These are phyloP conservation scores for Pseudogymnoascus sp. DNA, from an alignment of 2,329 filamentous ascomycete genomes.

Conservation along the genomic window DNA sequence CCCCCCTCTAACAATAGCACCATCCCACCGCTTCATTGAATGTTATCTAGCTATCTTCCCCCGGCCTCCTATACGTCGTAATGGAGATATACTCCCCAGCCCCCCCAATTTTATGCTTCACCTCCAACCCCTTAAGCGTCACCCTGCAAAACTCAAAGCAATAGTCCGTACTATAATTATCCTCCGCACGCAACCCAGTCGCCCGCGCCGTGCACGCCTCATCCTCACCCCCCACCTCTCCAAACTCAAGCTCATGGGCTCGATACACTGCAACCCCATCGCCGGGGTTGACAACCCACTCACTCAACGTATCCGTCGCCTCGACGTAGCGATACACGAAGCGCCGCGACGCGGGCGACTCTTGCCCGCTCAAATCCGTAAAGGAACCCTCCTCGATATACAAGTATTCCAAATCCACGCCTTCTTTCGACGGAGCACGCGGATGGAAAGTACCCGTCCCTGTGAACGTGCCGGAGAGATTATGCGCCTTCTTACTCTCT, in stretches of 20 bases:
- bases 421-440: constrained; percentile 44
- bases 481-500: constrained; percentile 42
- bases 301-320: constrained; percentile 48
- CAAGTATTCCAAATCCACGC: constrained; percentile 47
- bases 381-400: constrained; percentile 62
- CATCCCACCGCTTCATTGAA: too few species aligned
- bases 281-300: constrained; percentile 63
- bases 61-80: background rate
- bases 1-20: too few species aligned
- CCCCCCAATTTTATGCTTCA: constrained; percentile 48
- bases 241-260: constrained; percentile 65
- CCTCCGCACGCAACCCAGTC: constrained; percentile 59
- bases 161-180: constrained; percentile 63
- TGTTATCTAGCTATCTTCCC: background rate
- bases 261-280: constrained; percentile 55
- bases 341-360: constrained; percentile 23
- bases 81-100: constrained; percentile 52
- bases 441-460: constrained; percentile 59
- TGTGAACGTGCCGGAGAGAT: constrained; percentile 54
- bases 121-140: constrained; percentile 46
- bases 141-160: constrained; percentile 54
- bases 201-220: constrained; percentile 38
- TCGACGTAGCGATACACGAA: constrained; percentile 67
- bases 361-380: constrained; percentile 35
- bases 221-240: constrained; percentile 27